A percentile compares a stretch with the other conserved stretches of the same genome.
Evolutionary conservation across 1,139 yeast species (phyloP).

Genomic region (Saccharomyces hybrid): DNA sequence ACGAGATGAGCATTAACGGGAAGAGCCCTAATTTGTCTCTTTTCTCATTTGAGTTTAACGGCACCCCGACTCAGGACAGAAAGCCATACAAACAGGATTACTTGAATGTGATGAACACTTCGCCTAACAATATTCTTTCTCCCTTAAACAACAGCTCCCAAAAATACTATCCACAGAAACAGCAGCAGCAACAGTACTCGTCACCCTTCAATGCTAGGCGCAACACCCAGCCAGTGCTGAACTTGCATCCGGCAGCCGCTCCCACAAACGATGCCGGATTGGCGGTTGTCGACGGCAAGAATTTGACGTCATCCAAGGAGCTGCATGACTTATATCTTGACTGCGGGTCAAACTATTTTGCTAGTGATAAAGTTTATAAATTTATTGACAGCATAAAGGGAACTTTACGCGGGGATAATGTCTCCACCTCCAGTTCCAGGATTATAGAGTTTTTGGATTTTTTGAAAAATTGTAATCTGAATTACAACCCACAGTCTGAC

Average conservation of each 20-base stretch:
- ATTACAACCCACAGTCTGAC: conserved; percentile 25
- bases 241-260: not conserved
- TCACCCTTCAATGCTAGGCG: conserved; percentile 4
- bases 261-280: conserved; percentile 20
- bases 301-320: conserved; percentile 22
- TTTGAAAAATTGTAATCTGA: conserved; percentile 24
- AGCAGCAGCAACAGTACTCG: not conserved
- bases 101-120: not conserved
- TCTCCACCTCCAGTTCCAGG: conserved; percentile 3
- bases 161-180: not conserved
- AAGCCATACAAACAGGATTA: not conserved
- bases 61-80: not conserved
- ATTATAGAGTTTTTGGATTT: conserved; percentile 17
- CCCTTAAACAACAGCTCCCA: not conserved
- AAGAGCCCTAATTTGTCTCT: not conserved
- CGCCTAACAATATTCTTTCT: not conserved
- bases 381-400: conserved; percentile 24
- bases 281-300: conserved; percentile 17
- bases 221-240: conserved; percentile 8
- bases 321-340: conserved; percentile 24
- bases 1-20: not conserved
- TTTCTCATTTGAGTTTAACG: not conserved
- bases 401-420: conserved; percentile 7
- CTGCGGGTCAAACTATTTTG: conserved; percentile 29
- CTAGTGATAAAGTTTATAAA: conserved; percentile 21